Conservation (phyloP, 2,329 filamentous ascomycete genomes). For the Aspergillus neoniger region DNA sequence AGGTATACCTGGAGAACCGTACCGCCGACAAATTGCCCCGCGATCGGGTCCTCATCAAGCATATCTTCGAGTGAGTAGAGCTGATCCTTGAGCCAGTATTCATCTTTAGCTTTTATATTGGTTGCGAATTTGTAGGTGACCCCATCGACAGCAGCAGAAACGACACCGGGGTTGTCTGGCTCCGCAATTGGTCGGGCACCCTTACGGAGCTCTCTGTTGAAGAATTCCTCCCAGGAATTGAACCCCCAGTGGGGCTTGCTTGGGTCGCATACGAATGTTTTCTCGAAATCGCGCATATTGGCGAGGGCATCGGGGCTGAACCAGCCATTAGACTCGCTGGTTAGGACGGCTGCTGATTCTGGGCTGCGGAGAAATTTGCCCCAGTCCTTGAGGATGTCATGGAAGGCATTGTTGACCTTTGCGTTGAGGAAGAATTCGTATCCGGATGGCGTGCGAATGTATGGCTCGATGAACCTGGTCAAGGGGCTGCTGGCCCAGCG, state of each 20-base stretch:
- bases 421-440: background rate
- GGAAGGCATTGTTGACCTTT: background rate
- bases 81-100: conserved; percentile 55
- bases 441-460: background rate
- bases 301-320: background rate
- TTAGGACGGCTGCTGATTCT: background rate
- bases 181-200: conserved; percentile 60
- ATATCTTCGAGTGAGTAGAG: conserved; percentile 6
- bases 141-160: conserved; percentile 67
- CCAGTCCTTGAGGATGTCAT: background rate
- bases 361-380: background rate
- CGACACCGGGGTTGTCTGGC: conserved; percentile 49
- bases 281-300: background rate
- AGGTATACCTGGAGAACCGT: conserved; percentile 7
- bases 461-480: background rate
- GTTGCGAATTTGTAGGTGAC: conserved; percentile 55
- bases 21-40: background rate
- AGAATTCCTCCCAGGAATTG: conserved; percentile 65
- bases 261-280: background rate
- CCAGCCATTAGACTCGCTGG: background rate
- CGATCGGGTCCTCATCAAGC: background rate
- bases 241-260: background rate
- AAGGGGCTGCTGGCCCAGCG: background rate
- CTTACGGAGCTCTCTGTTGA: conserved; percentile 60
- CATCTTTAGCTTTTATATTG: conserved; percentile 57